These are phyloP conservation scores for Fomitopsis schrenkii DNA, from an alignment of 1,284 basidiomycete species.

Conservation along the genomic window DNA sequence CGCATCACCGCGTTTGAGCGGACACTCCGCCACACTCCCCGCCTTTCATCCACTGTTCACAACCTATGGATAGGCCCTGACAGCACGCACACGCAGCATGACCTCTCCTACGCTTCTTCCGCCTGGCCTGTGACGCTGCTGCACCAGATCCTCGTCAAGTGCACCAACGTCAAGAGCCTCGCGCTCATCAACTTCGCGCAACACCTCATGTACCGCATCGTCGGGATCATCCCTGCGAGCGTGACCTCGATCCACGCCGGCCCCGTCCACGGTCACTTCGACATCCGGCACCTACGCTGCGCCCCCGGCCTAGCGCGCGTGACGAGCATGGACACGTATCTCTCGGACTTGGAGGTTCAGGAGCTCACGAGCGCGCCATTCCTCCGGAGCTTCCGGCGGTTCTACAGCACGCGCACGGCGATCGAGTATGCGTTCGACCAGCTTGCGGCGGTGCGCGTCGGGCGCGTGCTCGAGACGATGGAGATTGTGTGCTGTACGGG, in stretches of 20 bases:
- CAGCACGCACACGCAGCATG: slow-evolving; percentile 14
- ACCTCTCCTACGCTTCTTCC: slow-evolving; percentile 29
- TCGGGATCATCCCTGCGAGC: slow-evolving; percentile 28
- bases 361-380: slow-evolving; percentile 28
- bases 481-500: slow-evolving; percentile 23
- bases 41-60: slow-evolving; percentile 16
- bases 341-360: slow-evolving; percentile 32
- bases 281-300: slow-evolving; percentile 24
- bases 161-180: slow-evolving; percentile 23
- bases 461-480: slow-evolving; percentile 24
- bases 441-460: slow-evolving; percentile 21
- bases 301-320: slow-evolving; percentile 20
- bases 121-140: slow-evolving; percentile 32
- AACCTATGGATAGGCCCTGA: slow-evolving; percentile 32
- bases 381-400: slow-evolving; percentile 26
- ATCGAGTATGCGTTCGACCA: slow-evolving; percentile 27
- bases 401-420: slow-evolving; percentile 19
- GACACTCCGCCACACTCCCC: slow-evolving; percentile 9
- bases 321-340: slow-evolving; percentile 31
- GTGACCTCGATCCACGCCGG: slow-evolving; percentile 30
- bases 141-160: slow-evolving; percentile 28
- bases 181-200: slow-evolving; percentile 30
- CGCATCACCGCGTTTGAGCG: slow-evolving; percentile 25
- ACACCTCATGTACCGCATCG: slow-evolving; percentile 27
- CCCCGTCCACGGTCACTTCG: slow-evolving; percentile 32